Evolutionary conservation across 2,329 filamentous ascomycete species (phyloP), one percentile per base, ranked within the genome.

Genomic region (Fusarium sublunatum): DNA sequence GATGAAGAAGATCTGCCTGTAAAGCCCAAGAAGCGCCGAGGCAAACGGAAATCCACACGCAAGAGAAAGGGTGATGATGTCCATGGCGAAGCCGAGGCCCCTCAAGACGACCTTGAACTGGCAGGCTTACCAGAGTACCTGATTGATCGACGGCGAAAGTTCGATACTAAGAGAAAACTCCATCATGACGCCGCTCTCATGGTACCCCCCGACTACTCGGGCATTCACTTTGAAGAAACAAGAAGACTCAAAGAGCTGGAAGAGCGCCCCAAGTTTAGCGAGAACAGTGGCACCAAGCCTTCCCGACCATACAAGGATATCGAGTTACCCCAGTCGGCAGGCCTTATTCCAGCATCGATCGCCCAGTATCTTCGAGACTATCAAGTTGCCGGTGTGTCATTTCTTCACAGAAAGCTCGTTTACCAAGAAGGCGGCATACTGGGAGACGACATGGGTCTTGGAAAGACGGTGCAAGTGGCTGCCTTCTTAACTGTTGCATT

Each of bases 381-480:
- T 70, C 95, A 99, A 74, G 82, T 98, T 2, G 85, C 91, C 26
- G 95, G 95, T 6, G 91, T 90, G 12, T 83, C 86, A 29, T 98
- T 97, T 70, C 81, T 99, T 7, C 93, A 98, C 73, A 86, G 91
- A 58, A 84, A 91, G 22, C 98, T 98, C 72, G 90, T 97, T 5
- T 94, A 92, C 65, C 95, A 99, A 72, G 90, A 89, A 68, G 95
- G 95, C 1, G 92, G 91, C 2, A 91, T 99, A 22, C 82, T 99
- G 0, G 93, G 94, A 4, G 95, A 99, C 72, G 95, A 99, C 71
- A 99, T 99, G 95, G 95, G 95, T 19, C 77, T 99, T 29, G 95
- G 95, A 1, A 99, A 99, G 77, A 99, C 95, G 0, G 92, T 99
- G 3, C 95, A 99, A 75, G 92, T 99, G 25, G 95, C 93, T 54